phyloP scores from a whole-genome alignment of 1,284 basidiomycete species.

The Puccinia novopanici region DNA sequence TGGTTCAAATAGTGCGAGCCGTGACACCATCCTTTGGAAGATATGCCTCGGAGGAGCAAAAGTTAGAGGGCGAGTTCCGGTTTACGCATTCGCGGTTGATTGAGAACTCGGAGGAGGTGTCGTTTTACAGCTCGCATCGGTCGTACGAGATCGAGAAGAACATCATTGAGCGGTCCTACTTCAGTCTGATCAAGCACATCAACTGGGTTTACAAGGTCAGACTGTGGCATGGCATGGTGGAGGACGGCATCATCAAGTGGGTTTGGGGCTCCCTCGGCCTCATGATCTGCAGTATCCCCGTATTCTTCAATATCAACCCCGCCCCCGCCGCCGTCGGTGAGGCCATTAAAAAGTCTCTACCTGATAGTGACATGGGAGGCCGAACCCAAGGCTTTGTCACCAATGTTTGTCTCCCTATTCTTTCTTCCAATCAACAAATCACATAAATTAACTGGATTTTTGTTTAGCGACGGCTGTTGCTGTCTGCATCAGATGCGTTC shows the following conservation, averaged over 20 bases:
- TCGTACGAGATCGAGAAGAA: slow-evolving; percentile 91
- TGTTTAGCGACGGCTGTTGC: slow-evolving; percentile 88
- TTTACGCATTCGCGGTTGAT: slow-evolving; percentile 91
- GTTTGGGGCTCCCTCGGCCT: slow-evolving; percentile 63
- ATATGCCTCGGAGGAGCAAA: slow-evolving; percentile 76
- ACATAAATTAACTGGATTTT: neutral
- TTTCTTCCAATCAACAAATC: neutral
- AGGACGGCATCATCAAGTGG: slow-evolving; percentile 92
- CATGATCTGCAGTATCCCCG: slow-evolving; percentile 87
- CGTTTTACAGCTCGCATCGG: slow-evolving; percentile 85
- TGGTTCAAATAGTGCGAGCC: slow-evolving; percentile 67
- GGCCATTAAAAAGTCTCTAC: slow-evolving; percentile 59
- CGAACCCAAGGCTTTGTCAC: slow-evolving; percentile 74
- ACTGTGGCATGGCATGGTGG: slow-evolving; percentile 87
- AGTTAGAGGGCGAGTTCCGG: slow-evolving; percentile 81
- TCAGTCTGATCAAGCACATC: slow-evolving; percentile 82
- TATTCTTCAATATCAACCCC: slow-evolving; percentile 82
- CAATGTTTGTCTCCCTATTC: slow-evolving; percentile 22
- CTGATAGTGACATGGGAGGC: slow-evolving; percentile 70
- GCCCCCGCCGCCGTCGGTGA: slow-evolving; percentile 60
- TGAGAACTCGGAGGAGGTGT: slow-evolving; percentile 90
- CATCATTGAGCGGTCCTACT: slow-evolving; percentile 87
- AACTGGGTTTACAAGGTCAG: slow-evolving; percentile 76
- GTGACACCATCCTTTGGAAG: slow-evolving; percentile 91
- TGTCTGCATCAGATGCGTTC: slow-evolving; percentile 68